Percentiles rank a stretch among this genome's conserved stretches.
Evolutionary conservation across 2,329 filamentous ascomycete genomes (phyloP).

Genomic region (Pseudogymnoascus sp.): DNA sequence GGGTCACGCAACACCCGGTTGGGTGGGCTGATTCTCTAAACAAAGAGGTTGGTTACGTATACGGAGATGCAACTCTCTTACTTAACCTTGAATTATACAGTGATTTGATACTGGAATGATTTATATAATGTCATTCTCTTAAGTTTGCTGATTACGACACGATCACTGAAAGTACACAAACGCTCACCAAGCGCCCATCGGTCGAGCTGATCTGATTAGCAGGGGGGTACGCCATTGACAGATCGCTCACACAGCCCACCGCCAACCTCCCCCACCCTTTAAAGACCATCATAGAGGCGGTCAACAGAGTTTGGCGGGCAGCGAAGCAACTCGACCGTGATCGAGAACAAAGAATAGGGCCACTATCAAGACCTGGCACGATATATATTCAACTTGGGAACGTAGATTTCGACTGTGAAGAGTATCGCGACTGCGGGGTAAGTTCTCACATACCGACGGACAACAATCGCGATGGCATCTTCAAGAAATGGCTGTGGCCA

Average conservation of each 20-base stretch:
- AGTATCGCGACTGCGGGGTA: background rate
- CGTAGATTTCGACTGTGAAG: background rate
- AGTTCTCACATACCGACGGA: constrained; percentile 1
- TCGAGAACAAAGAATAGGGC: background rate
- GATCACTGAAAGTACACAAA: background rate
- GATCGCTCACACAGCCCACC: constrained; percentile 1
- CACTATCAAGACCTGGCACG: background rate
- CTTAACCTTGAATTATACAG: background rate
- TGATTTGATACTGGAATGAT: background rate
- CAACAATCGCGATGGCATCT: constrained; percentile 1
- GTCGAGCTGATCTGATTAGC: background rate
- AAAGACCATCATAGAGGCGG: constrained; percentile 1
- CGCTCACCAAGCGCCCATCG: background rate
- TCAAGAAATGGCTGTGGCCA: background rate
- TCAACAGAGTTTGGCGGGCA: background rate
- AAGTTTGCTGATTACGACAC: background rate
- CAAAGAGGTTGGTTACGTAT: background rate
- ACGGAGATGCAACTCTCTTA: background rate
- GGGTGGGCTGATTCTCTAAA: constrained; percentile 1
- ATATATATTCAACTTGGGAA: background rate
- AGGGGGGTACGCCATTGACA: constrained; percentile 4
- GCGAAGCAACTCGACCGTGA: background rate
- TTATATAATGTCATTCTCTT: background rate
- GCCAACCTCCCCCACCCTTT: background rate
- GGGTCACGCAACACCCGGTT: constrained; percentile 5